phyloP scores from a whole-genome alignment of 805 yeast species.

The Saccharomyces cerevisiae region DNA sequence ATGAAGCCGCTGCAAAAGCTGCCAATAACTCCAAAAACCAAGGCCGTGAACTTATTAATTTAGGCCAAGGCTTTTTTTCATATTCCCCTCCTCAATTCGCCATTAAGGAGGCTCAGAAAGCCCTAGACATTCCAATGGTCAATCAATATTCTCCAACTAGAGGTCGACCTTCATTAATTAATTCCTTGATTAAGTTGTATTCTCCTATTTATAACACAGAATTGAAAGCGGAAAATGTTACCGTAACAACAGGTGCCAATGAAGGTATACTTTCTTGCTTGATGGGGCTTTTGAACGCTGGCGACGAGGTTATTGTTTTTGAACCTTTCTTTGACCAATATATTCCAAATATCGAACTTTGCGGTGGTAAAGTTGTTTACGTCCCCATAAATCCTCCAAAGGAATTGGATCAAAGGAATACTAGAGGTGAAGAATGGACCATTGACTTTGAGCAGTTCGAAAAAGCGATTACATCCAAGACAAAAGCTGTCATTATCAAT shows the following conservation, averaged over 20 bases:
- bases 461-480: slow-evolving; percentile 59
- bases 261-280: slow-evolving; percentile 86
- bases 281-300: slow-evolving; percentile 75
- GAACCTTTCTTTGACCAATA: slow-evolving; percentile 98
- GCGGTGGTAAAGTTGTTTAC: slow-evolving; percentile 86
- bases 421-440: slow-evolving; percentile 80
- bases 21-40: slow-evolving; percentile 40
- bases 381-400: slow-evolving; percentile 81
- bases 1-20: slow-evolving; percentile 88
- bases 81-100: slow-evolving; percentile 95
- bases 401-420: slow-evolving; percentile 52
- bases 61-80: slow-evolving; percentile 97
- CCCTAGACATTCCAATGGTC: slow-evolving; percentile 61
- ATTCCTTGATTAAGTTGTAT: slow-evolving; percentile 65
- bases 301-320: slow-evolving; percentile 92
- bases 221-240: slow-evolving; percentile 35
- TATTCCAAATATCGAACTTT: slow-evolving; percentile 84
- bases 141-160: slow-evolving; percentile 91
- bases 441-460: slow-evolving; percentile 74
- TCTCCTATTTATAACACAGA: slow-evolving; percentile 57
- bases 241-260: slow-evolving; percentile 93
- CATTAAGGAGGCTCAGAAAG: slow-evolving; percentile 66
- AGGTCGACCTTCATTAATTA: slow-evolving; percentile 71
- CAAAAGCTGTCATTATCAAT: slow-evolving; percentile 81
- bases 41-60: slow-evolving; percentile 74